These are phyloP conservation scores for Saturnispora halmiae DNA, from an alignment of 805 yeast genomes.

Conservation along the genomic window DNA sequence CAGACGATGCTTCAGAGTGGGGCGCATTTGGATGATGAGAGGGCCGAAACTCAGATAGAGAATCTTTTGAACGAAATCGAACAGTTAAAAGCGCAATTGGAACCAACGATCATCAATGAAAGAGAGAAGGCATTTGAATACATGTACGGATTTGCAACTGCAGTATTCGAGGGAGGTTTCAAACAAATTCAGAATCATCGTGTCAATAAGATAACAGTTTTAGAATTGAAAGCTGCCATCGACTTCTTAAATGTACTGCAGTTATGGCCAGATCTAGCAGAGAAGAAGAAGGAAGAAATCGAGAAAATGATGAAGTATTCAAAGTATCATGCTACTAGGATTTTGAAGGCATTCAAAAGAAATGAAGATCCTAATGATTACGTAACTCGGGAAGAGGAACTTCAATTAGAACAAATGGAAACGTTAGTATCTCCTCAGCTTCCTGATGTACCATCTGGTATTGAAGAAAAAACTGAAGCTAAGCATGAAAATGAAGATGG, in stretches of 20 bases:
- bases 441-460: slow-evolving; percentile 14
- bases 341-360: slow-evolving; percentile 37
- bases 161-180: slow-evolving; percentile 47
- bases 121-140: slow-evolving; percentile 49
- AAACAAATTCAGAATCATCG: slow-evolving; percentile 37
- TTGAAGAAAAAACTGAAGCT: no score
- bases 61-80: slow-evolving; percentile 49
- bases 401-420: slow-evolving; percentile 15
- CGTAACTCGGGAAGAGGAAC: slow-evolving; percentile 32
- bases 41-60: slow-evolving; percentile 51
- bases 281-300: slow-evolving; percentile 18
- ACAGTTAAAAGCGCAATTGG: slow-evolving; percentile 32
- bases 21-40: slow-evolving; percentile 48
- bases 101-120: slow-evolving; percentile 43
- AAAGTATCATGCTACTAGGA: slow-evolving; percentile 53
- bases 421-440: slow-evolving; percentile 7
- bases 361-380: slow-evolving; percentile 54
- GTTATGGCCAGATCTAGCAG: slow-evolving; percentile 31
- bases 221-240: slow-evolving; percentile 44
- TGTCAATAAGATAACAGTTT: slow-evolving; percentile 39
- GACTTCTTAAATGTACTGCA: slow-evolving; percentile 44
- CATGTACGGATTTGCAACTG: slow-evolving; percentile 47
- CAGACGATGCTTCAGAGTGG: slow-evolving; percentile 57
- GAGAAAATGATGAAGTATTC: slow-evolving; percentile 45
- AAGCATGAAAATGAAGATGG: not conserved